Evolutionary conservation across 2,329 filamentous ascomycete genomes (phyloP), one percentile per base, ranked within the genome.

Genomic region (Stromatinia cepivora): DNA sequence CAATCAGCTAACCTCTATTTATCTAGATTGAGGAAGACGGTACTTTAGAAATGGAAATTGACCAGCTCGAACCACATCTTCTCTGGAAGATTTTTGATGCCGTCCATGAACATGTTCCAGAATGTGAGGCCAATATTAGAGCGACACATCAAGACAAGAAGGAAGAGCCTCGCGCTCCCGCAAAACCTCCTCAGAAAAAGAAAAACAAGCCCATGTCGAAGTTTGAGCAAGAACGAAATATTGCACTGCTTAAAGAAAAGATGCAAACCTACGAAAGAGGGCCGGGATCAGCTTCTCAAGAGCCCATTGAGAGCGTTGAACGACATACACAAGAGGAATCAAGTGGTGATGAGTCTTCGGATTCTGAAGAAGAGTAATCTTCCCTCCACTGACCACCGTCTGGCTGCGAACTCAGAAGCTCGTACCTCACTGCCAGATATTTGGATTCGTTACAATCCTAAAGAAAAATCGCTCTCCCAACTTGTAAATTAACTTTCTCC

Each of bases 121-220:
- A 84, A 64, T 83, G 84, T 71, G 82, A 78, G 69, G 71, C 66
- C 28, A 61, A 67, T 17, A 63, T 77, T 25, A 70, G 70, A 62
- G 68, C 72, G 25, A 50, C 70, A 28, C 25, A 52, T 31, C 73
- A 75, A 61, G 69, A 70, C 8, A 72, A 78, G 39, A 71, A 77
- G 75, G 69, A 75, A 69, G 77, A 71, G 66, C 72, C 73, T 57
- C 77, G 72, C 74, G 78, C 72, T 73, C 62, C 71, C 11, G 72
- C 74, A 8, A 81, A 75, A 76, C 80, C 75, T 22, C 42, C 73
- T 11, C 78, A 80, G 31, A 81, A 81, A 72, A 88, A 88, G 79
- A 85, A 86, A 66, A 91, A 92, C 79, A 92, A 92, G 82, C 90
- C 90, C 1, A 92, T 92, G 90, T 89, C 87, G 79, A 90, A 90